phyloP scores from a whole-genome alignment of 129 eudicot species.

The Sambucus nigra region DNA sequence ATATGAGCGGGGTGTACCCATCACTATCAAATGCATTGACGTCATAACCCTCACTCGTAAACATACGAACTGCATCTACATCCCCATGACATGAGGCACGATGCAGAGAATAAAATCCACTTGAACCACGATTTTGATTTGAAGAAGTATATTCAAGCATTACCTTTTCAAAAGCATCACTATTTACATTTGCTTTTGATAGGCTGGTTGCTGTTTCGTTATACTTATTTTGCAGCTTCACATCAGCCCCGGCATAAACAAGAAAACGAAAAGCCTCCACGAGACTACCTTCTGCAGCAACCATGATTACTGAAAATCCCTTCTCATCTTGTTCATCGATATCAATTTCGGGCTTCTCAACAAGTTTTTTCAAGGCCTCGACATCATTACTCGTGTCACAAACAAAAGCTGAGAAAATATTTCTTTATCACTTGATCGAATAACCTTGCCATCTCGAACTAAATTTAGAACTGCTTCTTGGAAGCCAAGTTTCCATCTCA shows the following conservation, averaged over 20 bases:
- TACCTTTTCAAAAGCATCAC: constrained; percentile 52
- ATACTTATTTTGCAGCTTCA: constrained; percentile 41
- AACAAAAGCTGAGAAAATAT: constrained; percentile 53
- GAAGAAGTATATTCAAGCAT: constrained; percentile 32
- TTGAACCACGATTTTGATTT: constrained; percentile 20
- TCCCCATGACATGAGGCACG: constrained; percentile 50
- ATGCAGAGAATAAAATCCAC: constrained; percentile 39
- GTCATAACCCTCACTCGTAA: constrained; percentile 29
- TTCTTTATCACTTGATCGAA: constrained; percentile 32
- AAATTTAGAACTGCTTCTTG: constrained; percentile 42
- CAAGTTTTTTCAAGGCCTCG: constrained; percentile 40
- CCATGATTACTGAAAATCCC: constrained; percentile 69
- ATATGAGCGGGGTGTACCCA: constrained; percentile 78
- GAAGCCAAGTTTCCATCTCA: constrained; percentile 45
- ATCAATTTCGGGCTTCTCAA: constrained; percentile 36
- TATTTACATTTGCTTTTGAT: constrained; percentile 40
- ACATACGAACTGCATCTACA: constrained; percentile 17
- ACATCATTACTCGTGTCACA: constrained; percentile 51
- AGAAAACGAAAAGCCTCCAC: constrained; percentile 59
- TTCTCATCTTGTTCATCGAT: constrained; percentile 55
- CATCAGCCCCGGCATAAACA: constrained; percentile 51
- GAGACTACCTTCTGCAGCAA: constrained; percentile 53
- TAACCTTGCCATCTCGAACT: constrained; percentile 39
- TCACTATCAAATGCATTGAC: constrained; percentile 39
- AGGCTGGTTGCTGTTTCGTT: constrained; percentile 58